Evolutionary conservation across 805 yeast genomes (phyloP), one percentile per base, ranked within the genome.

Genomic region (Debaryomyces maramus): DNA sequence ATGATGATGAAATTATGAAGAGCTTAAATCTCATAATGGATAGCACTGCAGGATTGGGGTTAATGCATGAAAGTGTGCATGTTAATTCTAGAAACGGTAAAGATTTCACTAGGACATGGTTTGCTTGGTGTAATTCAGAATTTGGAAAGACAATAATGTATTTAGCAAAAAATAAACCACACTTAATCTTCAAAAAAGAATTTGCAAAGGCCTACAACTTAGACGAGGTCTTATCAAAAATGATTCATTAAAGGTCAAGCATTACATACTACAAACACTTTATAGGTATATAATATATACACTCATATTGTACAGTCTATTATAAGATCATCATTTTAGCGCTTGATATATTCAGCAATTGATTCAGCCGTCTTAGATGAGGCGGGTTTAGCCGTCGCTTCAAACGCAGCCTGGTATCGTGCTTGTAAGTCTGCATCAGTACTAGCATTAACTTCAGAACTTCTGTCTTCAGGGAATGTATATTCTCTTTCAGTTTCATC

Each of bases 111-210:
- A 67, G 97, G 44, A 78, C 93, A 2, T 88, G 97, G 97, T 89
- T 89, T 67, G 84, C 95, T 4, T 88, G 97, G 97, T 85, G 95
- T 50, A 88, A 88, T 56, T 81, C 95, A 1, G 96, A 89, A 61
- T 87, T 88, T 64, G 96, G 89, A 15, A 86, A 86, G 60, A 83
- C 95, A 0, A 82, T 88, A n/a, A 58, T 88, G 33, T 83, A 87
- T 51, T 63, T 88, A 45, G 89, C 91, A 2, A 64, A 73, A 42
- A 66, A 85, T 37, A 85, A 84, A 55, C 95, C 95, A 0, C 77
- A 84, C 52, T 63, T 87, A 47, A 75, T 88, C 10, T 83, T 86
- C 52, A 75, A 74, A 32, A 60, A 67, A 2, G 70, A 71, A 35
- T 65, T 49, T 38, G 45, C 58, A 1, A 41, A 36, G 8, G 54